These are phyloP conservation scores for Xylariaceae sp. DNA, from an alignment of 2,329 filamentous ascomycete species.

Conservation along the genomic window DNA sequence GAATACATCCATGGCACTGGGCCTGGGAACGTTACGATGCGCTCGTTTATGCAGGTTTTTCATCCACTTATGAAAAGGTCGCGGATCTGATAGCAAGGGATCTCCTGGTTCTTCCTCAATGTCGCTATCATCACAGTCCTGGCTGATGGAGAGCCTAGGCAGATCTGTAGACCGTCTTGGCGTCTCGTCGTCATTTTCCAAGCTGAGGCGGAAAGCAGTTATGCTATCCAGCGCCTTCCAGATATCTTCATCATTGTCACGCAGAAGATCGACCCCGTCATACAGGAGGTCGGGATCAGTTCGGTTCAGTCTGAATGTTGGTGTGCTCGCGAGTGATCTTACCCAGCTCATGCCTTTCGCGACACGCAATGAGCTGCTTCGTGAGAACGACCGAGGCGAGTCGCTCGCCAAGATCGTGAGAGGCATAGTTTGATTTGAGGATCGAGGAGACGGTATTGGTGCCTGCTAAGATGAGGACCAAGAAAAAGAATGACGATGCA, in stretches of 20 bases:
- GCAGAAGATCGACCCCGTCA: conserved; percentile 33
- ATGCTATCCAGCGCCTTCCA: conserved; percentile 39
- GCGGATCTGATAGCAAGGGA: conserved; percentile 13
- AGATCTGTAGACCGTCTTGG: conserved; percentile 19
- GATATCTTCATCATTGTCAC: conserved; percentile 31
- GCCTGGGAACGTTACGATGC: conserved; percentile 34
- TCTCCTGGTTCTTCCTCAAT: conserved; percentile 15
- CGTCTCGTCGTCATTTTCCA: conserved; percentile 32
- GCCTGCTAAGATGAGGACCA: conserved; percentile 30
- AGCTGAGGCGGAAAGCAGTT: conserved; percentile 36
- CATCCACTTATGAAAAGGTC: conserved; percentile 68
- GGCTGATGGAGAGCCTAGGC: conserved; percentile 29
- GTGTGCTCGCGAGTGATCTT: conserved; percentile 30
- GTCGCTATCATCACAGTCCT: conserved; percentile 12
- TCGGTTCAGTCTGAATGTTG: conserved; percentile 28
- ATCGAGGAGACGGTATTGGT: conserved; percentile 9
- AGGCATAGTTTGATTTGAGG: conserved; percentile 24
- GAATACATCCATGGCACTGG: conserved; percentile 25
- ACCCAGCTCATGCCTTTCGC: conserved; percentile 36
- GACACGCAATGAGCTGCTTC: conserved; percentile 36
- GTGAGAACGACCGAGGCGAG: conserved; percentile 32
- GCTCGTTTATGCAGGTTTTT: conserved; percentile 60
- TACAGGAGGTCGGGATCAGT: conserved; percentile 27
- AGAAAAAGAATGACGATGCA: conserved; percentile 32
- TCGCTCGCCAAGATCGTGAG: conserved; percentile 26